Evolutionary conservation across 148 eudicot species (phyloP).

Genomic region (Cornus controversa): DNA sequence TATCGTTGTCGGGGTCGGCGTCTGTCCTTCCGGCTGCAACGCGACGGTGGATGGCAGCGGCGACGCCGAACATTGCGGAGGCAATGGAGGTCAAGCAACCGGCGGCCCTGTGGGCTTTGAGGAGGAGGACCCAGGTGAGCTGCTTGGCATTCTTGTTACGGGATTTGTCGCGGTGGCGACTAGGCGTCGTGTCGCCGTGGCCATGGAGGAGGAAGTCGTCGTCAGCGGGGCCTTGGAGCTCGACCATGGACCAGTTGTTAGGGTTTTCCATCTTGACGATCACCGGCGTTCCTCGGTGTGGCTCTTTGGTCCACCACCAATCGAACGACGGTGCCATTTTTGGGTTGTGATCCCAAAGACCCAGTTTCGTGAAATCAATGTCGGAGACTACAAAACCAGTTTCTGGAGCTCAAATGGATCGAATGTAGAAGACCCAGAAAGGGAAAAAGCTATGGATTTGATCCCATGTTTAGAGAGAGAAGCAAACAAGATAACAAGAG

Average conservation of each 20-base stretch:
- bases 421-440: conserved; percentile 13
- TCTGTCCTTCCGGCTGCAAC: conserved; percentile 67
- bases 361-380: neutral
- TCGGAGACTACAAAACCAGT: neutral
- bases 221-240: conserved; percentile 50
- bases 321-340: conserved; percentile 58
- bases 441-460: conserved; percentile 2
- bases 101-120: conserved; percentile 80
- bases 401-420: neutral
- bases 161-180: conserved; percentile 22
- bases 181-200: conserved; percentile 14
- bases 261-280: conserved; percentile 94
- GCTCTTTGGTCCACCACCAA: conserved; percentile 76
- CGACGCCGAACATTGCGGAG: conserved; percentile 40
- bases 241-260: conserved; percentile 85
- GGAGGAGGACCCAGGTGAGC: conserved; percentile 81
- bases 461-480: conserved; percentile 15
- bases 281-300: conserved; percentile 79
- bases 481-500: neutral
- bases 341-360: neutral
- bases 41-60: conserved; percentile 65
- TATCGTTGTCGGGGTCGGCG: conserved; percentile 20
- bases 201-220: conserved; percentile 36
- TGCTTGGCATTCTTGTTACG: conserved; percentile 77
- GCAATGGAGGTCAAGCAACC: conserved; percentile 74